phyloP scores from a whole-genome alignment of 768 basidiomycete genomes.

The Megacollybia marginata region DNA sequence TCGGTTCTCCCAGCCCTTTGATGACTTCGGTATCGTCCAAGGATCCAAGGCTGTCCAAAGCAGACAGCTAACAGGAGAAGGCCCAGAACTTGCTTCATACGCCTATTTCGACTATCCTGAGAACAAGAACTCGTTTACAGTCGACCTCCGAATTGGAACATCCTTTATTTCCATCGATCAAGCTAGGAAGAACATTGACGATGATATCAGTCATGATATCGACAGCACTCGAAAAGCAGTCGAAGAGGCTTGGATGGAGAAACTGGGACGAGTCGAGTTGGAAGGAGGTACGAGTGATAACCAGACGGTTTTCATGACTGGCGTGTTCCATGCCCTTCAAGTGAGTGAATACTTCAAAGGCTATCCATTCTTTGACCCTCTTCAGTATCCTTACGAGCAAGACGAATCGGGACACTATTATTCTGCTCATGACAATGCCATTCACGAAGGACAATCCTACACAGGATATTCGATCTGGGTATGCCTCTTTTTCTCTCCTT shows the following conservation, averaged over 20 bases:
- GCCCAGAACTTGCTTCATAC: slow-evolving; percentile 44
- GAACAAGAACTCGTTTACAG: slow-evolving; percentile 15
- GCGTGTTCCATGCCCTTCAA: slow-evolving; percentile 56
- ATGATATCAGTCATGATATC: slow-evolving; percentile 37
- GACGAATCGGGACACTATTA: slow-evolving; percentile 62
- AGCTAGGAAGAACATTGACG: slow-evolving; percentile 44
- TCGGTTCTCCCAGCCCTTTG: slow-evolving; percentile 42
- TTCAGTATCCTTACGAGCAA: slow-evolving; percentile 72
- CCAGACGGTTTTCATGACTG: slow-evolving; percentile 51
- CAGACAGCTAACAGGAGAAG: slow-evolving; percentile 24
- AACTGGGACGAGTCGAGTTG: slow-evolving; percentile 43
- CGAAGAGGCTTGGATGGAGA: slow-evolving; percentile 49
- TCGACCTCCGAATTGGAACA: slow-evolving; percentile 58
- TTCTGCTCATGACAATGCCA: slow-evolving; percentile 64
- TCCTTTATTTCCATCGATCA: slow-evolving; percentile 72
- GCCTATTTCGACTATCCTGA: slow-evolving; percentile 30
- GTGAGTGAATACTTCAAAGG: slow-evolving; percentile 16
- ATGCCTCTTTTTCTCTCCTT: slow-evolving; percentile 20
- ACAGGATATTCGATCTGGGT: slow-evolving; percentile 75
- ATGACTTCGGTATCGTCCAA: slow-evolving; percentile 40
- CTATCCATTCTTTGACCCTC: not conserved
- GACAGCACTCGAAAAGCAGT: slow-evolving; percentile 44
- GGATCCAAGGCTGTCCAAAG: slow-evolving; percentile 25
- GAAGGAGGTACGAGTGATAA: slow-evolving; percentile 40
- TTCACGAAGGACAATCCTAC: slow-evolving; percentile 65